These are phyloP conservation scores for Leptodontidium sp. DNA, from an alignment of 2,329 filamentous ascomycete genomes.

Conservation along the genomic window DNA sequence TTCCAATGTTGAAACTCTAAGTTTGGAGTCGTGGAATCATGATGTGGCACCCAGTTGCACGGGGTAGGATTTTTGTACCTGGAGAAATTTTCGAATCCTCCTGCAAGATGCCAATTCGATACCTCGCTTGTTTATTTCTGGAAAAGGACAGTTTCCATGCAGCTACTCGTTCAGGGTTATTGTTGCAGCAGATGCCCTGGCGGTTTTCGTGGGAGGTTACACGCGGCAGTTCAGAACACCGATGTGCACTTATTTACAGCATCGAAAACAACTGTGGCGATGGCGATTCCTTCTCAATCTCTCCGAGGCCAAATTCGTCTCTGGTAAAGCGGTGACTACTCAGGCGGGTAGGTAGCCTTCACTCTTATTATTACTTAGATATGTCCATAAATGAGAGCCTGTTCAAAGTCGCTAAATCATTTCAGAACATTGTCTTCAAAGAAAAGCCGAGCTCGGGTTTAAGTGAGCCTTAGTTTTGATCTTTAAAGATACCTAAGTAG, in stretches of 20 bases:
- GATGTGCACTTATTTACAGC: not conserved
- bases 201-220: slow-evolving; percentile 2
- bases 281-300: not conserved
- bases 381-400: too few species aligned
- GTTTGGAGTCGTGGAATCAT: slow-evolving; percentile 1
- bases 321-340: too few species aligned
- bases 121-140: slow-evolving; percentile 19
- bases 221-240: slow-evolving; percentile 6
- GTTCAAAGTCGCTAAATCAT: too few species aligned
- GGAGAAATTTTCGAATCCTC: not conserved
- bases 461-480: too few species aligned
- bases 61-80: not conserved
- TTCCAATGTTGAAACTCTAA: not conserved
- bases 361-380: too few species aligned
- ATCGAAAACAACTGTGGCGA: not conserved
- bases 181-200: slow-evolving; percentile 2
- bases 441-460: too few species aligned
- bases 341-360: too few species aligned
- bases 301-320: too few species aligned
- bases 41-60: slow-evolving; percentile 2
- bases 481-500: too few species aligned
- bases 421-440: too few species aligned
- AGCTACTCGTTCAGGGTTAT: not conserved
- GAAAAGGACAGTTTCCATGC: slow-evolving; percentile 11
- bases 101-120: slow-evolving; percentile 8